Conservation (phyloP, 768 basidiomycete species). For the Leccinellum luteum region DNA sequence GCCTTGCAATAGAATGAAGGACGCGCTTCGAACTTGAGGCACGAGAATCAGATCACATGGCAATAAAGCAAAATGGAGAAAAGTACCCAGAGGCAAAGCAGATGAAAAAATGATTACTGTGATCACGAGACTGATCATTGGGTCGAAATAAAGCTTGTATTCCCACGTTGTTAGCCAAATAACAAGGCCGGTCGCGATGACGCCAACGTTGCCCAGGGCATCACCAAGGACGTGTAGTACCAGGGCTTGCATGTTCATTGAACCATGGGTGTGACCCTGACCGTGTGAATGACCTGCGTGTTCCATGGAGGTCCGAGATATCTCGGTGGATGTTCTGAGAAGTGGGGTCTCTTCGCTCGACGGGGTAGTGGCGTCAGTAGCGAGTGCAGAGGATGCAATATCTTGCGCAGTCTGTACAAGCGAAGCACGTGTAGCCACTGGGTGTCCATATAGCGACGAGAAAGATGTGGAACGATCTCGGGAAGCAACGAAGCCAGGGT, state of each 20-base stretch:
- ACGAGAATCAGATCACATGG: conserved; percentile 11
- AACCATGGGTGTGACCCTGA: conserved; percentile 50
- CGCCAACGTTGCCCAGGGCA: conserved; percentile 96
- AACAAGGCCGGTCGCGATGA: conserved; percentile 90
- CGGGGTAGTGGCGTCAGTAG: conserved; percentile 6
- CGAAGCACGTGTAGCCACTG: conserved; percentile 66
- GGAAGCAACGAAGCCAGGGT: conserved; percentile 23
- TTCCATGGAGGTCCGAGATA: conserved; percentile 16
- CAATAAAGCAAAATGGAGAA: not conserved
- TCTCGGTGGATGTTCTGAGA: conserved; percentile 19
- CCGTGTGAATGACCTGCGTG: conserved; percentile 11
- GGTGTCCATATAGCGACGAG: conserved; percentile 71
- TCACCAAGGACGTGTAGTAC: conserved; percentile 94
- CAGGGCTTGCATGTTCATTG: conserved; percentile 99
- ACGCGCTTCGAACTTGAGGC: conserved; percentile 74
- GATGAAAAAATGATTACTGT: conserved; percentile 96
- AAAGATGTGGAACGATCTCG: conserved; percentile 43
- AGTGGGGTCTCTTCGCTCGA: conserved; percentile 47
- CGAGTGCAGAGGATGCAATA: conserved; percentile 45
- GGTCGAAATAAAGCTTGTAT: conserved; percentile 92
- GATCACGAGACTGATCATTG: conserved; percentile 89
- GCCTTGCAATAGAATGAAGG: conserved; percentile 92
- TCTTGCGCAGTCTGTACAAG: conserved; percentile 84
- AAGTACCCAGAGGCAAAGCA: conserved; percentile 79
- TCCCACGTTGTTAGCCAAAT: conserved; percentile 87